Evolutionary conservation across 306 rosid genomes (phyloP).

Genomic region (Gynostemma pentaphyllum): DNA sequence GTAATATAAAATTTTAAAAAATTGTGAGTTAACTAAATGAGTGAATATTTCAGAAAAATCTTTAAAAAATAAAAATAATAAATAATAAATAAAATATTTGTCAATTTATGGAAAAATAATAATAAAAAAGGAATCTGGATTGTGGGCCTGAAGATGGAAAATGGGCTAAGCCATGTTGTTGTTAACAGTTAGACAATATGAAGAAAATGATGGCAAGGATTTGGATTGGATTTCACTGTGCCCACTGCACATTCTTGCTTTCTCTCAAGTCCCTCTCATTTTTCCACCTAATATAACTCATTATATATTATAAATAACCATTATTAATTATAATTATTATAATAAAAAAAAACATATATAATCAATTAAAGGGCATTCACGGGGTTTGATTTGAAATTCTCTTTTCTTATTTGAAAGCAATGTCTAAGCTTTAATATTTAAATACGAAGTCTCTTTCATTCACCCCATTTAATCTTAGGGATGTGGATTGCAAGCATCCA

Average conservation of each 20-base stretch:
- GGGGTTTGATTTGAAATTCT: not conserved
- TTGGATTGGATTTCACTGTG: not conserved
- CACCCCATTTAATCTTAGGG: too few relatives aligned
- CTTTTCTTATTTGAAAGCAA: not conserved
- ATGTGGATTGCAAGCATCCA: too few relatives aligned
- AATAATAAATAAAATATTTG: too few relatives aligned
- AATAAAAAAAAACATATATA: not conserved
- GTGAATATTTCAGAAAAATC: too few relatives aligned
- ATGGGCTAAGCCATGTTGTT: conserved; percentile 6
- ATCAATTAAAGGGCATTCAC: not conserved
- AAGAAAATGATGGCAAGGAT: not conserved
- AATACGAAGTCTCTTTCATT: too few relatives aligned
- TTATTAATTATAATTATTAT: too few relatives aligned
- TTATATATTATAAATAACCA: too few relatives aligned
- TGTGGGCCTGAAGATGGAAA: not conserved
- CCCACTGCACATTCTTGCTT: not conserved
- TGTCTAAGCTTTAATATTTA: not conserved
- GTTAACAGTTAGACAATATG: not conserved
- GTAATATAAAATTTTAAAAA: too few relatives aligned
- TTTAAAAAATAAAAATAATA: too few relatives aligned
- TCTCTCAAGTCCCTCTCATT: not conserved
- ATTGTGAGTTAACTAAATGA: too few relatives aligned
- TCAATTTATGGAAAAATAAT: too few relatives aligned
- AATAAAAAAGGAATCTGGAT: not conserved
- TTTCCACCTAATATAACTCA: not conserved